Conservation (phyloP, 176 grass and related monocot genomes). For the Carex scoparia region DNA sequence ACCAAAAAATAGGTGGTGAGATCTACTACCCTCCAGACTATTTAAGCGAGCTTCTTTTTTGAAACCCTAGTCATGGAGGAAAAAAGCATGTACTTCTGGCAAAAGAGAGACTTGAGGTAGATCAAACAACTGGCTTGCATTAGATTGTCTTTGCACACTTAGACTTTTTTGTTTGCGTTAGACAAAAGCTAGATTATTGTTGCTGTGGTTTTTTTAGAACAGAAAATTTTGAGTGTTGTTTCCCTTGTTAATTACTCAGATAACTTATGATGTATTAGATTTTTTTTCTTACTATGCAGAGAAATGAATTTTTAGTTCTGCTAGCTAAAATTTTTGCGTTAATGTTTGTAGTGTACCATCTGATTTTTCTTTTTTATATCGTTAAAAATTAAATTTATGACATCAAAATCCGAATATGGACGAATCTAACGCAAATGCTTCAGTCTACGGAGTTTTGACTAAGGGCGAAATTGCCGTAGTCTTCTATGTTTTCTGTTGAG, state of each 20-base stretch:
- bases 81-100: slow-evolving; percentile 11
- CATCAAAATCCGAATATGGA: too few relatives aligned
- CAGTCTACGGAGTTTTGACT: too few relatives aligned
- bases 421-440: too few relatives aligned
- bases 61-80: not conserved
- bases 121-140: slow-evolving; percentile 2
- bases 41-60: not conserved
- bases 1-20: slow-evolving; percentile 90
- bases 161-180: slow-evolving; percentile 1
- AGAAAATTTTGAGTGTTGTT: not conserved
- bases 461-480: too few relatives aligned
- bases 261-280: slow-evolving; percentile 14
- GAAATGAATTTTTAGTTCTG: not conserved
- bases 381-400: too few relatives aligned
- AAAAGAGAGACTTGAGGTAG: slow-evolving; percentile 14
- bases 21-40: not conserved
- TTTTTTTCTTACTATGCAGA: not conserved
- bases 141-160: slow-evolving; percentile 19
- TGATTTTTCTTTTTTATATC: too few relatives aligned
- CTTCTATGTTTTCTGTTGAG: too few relatives aligned
- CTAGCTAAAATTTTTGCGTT: not conserved
- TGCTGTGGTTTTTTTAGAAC: not conserved
- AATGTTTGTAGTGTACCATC: not conserved
- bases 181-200: slow-evolving; percentile 3
- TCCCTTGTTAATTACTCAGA: not conserved